phyloP scores from a whole-genome alignment of 495 filamentous ascomycete species.

The Tuber melanosporum region DNA sequence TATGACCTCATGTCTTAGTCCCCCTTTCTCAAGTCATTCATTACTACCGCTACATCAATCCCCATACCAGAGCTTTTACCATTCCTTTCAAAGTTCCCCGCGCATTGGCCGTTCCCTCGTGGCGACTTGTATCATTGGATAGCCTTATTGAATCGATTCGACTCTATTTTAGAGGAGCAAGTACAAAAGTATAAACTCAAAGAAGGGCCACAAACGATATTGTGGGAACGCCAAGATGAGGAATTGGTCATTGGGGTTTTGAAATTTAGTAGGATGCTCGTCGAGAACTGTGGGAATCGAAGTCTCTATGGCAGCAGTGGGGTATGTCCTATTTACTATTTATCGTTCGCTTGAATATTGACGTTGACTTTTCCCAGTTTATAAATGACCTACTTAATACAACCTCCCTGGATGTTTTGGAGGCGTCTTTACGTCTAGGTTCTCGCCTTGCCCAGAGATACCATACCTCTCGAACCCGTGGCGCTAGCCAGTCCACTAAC shows the following conservation, averaged over 20 bases:
- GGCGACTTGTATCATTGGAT: constrained; percentile 99
- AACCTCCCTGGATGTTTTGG: constrained; percentile 69
- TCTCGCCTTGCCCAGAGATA: constrained; percentile 86
- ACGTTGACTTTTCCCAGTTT: constrained; percentile 47
- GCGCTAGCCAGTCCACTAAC: constrained; percentile 49
- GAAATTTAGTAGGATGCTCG: constrained; percentile 73
- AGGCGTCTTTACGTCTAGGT: constrained; percentile 65
- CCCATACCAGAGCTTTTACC: constrained; percentile 68
- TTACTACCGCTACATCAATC: constrained; percentile 59
- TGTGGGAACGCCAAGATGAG: constrained; percentile 42
- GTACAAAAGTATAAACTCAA: constrained; percentile 74
- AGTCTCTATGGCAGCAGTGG: constrained; percentile 90
- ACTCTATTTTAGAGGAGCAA: constrained; percentile 74
- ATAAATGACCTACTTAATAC: constrained; percentile 82
- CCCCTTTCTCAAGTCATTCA: constrained; percentile 73
- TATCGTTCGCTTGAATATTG: not conserved
- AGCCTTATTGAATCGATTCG: constrained; percentile 86
- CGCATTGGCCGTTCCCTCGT: constrained; percentile 89
- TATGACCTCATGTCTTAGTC: constrained; percentile 54
- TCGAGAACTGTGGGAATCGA: constrained; percentile 94
- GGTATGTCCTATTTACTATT: constrained; percentile 20
- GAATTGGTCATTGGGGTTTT: constrained; percentile 72
- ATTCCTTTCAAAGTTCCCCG: constrained; percentile 71
- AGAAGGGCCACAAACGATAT: constrained; percentile 67
- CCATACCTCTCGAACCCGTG: constrained; percentile 70